phyloP scores from a whole-genome alignment of 2,329 filamentous ascomycete species.

The Hypoxylon sp. region DNA sequence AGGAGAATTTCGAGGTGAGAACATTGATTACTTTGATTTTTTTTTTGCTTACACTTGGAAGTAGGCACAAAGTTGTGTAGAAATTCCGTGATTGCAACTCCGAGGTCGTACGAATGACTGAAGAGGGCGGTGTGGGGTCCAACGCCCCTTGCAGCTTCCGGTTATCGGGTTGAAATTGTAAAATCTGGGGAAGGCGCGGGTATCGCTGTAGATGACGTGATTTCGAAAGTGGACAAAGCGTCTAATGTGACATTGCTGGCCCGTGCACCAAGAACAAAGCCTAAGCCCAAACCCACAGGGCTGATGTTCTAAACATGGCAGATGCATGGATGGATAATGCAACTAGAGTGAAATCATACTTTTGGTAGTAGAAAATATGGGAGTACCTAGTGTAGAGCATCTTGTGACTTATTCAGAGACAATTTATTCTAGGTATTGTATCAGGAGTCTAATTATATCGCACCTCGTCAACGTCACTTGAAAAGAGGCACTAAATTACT shows the following conservation, averaged over 20 bases:
- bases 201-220: conserved; percentile 49
- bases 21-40: conserved; percentile 16
- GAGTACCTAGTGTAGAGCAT: neutral
- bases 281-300: conserved; percentile 18
- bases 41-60: conserved; percentile 19
- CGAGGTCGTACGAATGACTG: conserved; percentile 31
- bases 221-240: conserved; percentile 45
- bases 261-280: conserved; percentile 27
- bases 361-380: too few species aligned
- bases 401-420: neutral
- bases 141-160: conserved; percentile 45
- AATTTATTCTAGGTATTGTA: too few species aligned
- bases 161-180: conserved; percentile 47
- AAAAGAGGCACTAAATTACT: neutral
- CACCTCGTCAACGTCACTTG: neutral
- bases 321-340: neutral
- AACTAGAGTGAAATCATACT: too few species aligned
- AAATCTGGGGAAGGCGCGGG: conserved; percentile 47
- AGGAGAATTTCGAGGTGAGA: conserved; percentile 12
- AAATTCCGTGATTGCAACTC: conserved; percentile 37
- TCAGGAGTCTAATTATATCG: neutral
- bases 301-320: too few species aligned
- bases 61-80: conserved; percentile 15
- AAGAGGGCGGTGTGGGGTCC: conserved; percentile 34
- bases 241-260: conserved; percentile 2